Evolutionary conservation across 2,329 filamentous ascomycete genomes (phyloP).

Genomic region (Cyphellophora europaea): DNA sequence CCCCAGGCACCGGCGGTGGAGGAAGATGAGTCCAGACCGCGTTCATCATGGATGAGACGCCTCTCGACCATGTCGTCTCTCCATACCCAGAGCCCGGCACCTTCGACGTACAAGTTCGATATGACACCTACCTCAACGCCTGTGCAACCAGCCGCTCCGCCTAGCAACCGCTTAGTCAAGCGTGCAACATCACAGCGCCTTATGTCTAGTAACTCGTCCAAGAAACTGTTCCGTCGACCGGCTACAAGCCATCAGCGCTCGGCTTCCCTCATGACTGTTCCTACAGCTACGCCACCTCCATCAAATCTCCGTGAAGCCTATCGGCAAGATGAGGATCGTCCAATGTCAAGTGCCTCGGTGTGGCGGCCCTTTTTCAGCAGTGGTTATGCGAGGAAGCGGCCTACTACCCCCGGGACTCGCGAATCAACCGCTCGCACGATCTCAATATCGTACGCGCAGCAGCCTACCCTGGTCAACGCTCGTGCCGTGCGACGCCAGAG

Average conservation of each 20-base stretch:
- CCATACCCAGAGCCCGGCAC: conserved; percentile 15
- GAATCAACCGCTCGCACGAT: conserved; percentile 10
- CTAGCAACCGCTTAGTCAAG: conserved; percentile 54
- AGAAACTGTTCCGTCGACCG: conserved; percentile 45
- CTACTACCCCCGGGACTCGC: conserved; percentile 21
- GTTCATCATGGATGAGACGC: conserved; percentile 17
- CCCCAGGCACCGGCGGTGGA: conserved; percentile 14
- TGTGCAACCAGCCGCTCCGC: not conserved
- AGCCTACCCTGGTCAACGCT: conserved; percentile 12
- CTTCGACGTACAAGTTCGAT: conserved; percentile 20
- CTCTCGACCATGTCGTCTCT: conserved; percentile 16
- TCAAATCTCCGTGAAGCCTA: not conserved
- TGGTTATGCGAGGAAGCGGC: conserved; percentile 29
- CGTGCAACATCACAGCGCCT: conserved; percentile 46
- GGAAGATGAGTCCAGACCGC: conserved; percentile 12
- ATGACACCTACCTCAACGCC: not conserved
- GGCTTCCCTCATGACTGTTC: conserved; percentile 30
- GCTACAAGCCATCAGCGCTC: conserved; percentile 56
- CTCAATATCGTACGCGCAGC: conserved; percentile 3
- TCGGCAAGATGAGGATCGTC: not conserved
- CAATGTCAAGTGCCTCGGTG: conserved; percentile 6
- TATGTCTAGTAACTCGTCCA: conserved; percentile 31
- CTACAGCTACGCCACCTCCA: not conserved
- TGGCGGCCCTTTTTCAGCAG: conserved; percentile 33
- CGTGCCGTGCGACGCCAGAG: conserved; percentile 8